Evolutionary conservation across 345 rosid genomes (phyloP).

Genomic region (Murraya paniculata): DNA sequence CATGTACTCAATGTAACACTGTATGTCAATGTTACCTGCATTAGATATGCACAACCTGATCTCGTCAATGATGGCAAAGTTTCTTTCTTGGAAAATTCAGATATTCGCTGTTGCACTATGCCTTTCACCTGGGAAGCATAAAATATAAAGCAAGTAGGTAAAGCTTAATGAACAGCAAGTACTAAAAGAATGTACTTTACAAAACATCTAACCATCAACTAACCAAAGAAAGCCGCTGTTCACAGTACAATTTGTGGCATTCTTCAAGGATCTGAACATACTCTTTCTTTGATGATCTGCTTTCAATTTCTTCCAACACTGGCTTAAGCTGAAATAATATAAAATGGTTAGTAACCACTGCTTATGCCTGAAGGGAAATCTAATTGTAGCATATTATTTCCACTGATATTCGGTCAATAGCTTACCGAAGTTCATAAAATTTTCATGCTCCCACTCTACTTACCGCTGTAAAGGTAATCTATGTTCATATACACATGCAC

Average conservation of each 20-base stretch:
- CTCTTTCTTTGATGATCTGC: conserved; percentile 90
- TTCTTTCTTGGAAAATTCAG: conserved; percentile 89
- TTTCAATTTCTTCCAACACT: conserved; percentile 83
- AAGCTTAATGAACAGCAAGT: not conserved
- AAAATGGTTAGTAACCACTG: conserved; percentile 21
- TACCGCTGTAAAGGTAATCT: not conserved
- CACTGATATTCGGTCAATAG: not conserved
- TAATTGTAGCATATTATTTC: not conserved
- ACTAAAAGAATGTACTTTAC: not conserved
- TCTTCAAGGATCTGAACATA: conserved; percentile 78
- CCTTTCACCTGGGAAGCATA: conserved; percentile 60
- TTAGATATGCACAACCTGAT: conserved; percentile 94
- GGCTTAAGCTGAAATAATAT: conserved; percentile 76
- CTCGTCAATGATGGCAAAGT: conserved; percentile 89
- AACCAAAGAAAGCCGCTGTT: conserved; percentile 88
- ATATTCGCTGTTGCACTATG: conserved; percentile 83
- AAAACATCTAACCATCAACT: conserved; percentile 26
- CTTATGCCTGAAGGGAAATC: not conserved
- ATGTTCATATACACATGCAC: not conserved
- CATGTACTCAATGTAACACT: not conserved
- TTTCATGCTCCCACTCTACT: conserved; percentile 3
- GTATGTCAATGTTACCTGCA: conserved; percentile 57
- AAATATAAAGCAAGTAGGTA: conserved; percentile 7
- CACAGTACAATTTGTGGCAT: conserved; percentile 94
- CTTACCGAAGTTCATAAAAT: not conserved